Conservation (phyloP, 257 asterid species). For the Solanum appendiculatum region DNA sequence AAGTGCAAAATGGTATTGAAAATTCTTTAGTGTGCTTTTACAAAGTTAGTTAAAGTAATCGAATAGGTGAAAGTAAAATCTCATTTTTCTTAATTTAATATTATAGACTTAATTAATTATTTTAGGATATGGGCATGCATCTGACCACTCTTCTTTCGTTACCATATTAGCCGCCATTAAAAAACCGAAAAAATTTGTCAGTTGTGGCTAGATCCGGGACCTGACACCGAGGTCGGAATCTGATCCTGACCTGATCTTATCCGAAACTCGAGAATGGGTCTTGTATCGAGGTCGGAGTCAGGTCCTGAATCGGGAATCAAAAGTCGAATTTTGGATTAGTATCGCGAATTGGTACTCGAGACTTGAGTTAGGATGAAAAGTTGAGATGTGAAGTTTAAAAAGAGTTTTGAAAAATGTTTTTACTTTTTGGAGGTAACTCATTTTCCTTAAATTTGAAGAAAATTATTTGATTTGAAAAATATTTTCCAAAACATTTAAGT, state of each 20-base stretch:
- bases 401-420: too few relatives aligned
- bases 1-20: neutral
- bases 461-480: too few relatives aligned
- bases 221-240: too few relatives aligned
- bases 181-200: neutral
- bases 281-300: too few relatives aligned
- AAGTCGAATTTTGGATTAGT: too few relatives aligned
- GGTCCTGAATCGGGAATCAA: too few relatives aligned
- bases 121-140: neutral
- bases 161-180: neutral
- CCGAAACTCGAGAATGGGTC: too few relatives aligned
- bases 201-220: neutral
- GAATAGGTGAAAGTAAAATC: neutral
- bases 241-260: too few relatives aligned
- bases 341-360: neutral
- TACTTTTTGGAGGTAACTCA: too few relatives aligned
- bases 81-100: neutral
- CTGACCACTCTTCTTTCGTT: neutral
- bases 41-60: neutral
- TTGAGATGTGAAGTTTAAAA: too few relatives aligned
- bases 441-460: too few relatives aligned
- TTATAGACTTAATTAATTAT: neutral
- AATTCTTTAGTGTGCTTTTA: neutral
- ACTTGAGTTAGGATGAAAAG: neutral
- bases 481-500: too few relatives aligned